These are phyloP conservation scores for Claviceps quebecensis DNA, from an alignment of 2,329 filamentous ascomycete genomes.

Conservation along the genomic window DNA sequence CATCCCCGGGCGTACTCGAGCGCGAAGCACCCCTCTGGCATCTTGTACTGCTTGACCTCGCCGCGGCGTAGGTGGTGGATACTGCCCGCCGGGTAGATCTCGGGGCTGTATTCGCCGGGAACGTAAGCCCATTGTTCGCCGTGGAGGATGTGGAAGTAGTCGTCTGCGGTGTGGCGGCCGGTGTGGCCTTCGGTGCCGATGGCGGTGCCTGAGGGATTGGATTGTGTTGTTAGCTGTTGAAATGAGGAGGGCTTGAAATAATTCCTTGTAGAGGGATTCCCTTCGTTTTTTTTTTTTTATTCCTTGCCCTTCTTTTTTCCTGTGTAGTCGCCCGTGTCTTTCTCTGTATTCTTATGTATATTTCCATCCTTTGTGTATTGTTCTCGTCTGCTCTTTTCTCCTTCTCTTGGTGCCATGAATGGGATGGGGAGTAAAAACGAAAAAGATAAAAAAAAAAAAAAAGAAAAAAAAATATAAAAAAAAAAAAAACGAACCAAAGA, in stretches of 20 bases:
- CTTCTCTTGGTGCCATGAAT: too few species aligned
- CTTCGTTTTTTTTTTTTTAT: not conserved
- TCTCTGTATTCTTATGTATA: not conserved
- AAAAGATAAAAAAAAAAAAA: not conserved
- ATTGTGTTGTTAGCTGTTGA: not conserved
- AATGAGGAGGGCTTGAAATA: too few species aligned
- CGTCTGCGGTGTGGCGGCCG: constrained; percentile 79
- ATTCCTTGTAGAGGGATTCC: not conserved
- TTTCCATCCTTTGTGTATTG: not conserved
- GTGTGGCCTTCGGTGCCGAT: constrained; percentile 79
- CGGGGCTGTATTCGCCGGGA: constrained; percentile 50
- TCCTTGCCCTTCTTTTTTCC: not conserved
- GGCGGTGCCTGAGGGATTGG: constrained; percentile 37
- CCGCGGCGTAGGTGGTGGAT: constrained; percentile 62
- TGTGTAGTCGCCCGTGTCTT: not conserved
- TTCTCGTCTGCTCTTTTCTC: too few species aligned
- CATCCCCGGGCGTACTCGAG: constrained; percentile 76
- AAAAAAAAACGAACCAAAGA: constrained; percentile 51
- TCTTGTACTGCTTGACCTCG: constrained; percentile 68
- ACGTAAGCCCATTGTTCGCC: constrained; percentile 67
- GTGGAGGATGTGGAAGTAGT: constrained; percentile 84
- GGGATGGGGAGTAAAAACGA: not conserved
- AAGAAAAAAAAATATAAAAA: too few species aligned
- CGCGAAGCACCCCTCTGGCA: constrained; percentile 64
- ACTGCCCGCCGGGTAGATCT: constrained; percentile 54